phyloP scores from a whole-genome alignment of 2,329 filamentous ascomycete species.

The Sporothrix variecibatus region DNA sequence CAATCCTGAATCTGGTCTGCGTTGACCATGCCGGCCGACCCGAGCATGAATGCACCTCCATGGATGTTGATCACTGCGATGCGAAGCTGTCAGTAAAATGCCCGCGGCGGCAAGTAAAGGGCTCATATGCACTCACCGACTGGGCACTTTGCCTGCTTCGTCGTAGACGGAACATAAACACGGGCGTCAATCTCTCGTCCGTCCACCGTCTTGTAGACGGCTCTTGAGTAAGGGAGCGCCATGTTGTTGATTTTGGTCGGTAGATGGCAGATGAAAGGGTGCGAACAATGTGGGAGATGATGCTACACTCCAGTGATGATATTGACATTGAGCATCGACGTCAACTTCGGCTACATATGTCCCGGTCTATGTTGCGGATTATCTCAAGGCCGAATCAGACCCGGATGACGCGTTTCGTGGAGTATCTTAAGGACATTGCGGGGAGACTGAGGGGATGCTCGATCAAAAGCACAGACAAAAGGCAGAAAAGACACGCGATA shows the following conservation, averaged over 20 bases:
- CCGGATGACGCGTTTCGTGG: background rate
- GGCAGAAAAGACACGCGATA: background rate
- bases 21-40: background rate
- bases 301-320: background rate
- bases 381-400: background rate
- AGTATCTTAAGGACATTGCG: background rate
- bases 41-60: background rate
- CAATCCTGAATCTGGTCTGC: background rate
- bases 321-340: background rate
- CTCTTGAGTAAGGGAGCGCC: background rate
- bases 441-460: background rate
- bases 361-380: background rate
- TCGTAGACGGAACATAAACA: background rate
- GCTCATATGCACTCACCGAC: background rate
- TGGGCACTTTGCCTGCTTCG: background rate
- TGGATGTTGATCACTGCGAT: background rate
- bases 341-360: background rate
- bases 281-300: background rate
- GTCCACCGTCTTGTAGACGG: slow-evolving; percentile 5
- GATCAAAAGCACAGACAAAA: background rate
- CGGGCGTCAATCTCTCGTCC: background rate
- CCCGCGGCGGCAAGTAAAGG: too few relatives aligned
- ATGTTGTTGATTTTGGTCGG: background rate
- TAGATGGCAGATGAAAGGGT: background rate
- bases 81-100: too few relatives aligned